Base-by-base conservation (phyloP, 2,329 filamentous ascomycete species). In the Myriosclerotinia scirpicola region DNA sequence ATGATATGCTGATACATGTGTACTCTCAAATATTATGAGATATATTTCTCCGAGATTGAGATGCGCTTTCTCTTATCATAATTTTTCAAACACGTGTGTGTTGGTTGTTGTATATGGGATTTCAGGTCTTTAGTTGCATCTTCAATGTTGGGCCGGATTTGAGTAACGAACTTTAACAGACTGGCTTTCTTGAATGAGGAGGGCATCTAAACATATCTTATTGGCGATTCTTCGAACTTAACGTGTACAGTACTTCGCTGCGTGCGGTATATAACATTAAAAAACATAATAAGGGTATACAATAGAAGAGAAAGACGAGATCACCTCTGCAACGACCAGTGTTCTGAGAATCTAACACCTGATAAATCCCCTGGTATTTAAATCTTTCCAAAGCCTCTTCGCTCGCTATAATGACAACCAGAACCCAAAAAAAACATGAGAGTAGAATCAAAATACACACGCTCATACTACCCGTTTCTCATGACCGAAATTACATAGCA, bases 281-380 rank as follows among this genome's bases (percentile, higher is more conserved):
- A 61, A 34, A 61, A 65, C 54, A 65, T 55, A 38, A 30, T 65
- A 65, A 59, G 55, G 64, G 55, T 65, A 65, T 65, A 65, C 46
- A 53, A 26, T 61, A 61, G 56, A 61, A 61, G 48, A 60, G 46
- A 65, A 65, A 12, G 56, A 60, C 38, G 40, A 30, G 8, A 44
- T 38, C 22, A 38, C n/a, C 22, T 50, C 34, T 60, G n/a, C 44
- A 50, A 60, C 44, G 12, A 48, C 34, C 54, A 44, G 54, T 58
- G 22, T 44, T 44, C 17, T 44, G 54, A 34, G 48, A 34, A 30
- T 46, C 34, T 20, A 64, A 55, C 26, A 40, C 48, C 48, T 53
- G 48, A 40, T 54, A 20, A n/a, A 34, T 30, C 8, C 48, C 60
- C 22, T 30, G 36, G 38, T 15, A 34, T 42, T 63, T 38, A 40